These are phyloP conservation scores for Actinomortierella ambigua DNA, from an alignment of 371 early-diverging fungal species.

Conservation along the genomic window DNA sequence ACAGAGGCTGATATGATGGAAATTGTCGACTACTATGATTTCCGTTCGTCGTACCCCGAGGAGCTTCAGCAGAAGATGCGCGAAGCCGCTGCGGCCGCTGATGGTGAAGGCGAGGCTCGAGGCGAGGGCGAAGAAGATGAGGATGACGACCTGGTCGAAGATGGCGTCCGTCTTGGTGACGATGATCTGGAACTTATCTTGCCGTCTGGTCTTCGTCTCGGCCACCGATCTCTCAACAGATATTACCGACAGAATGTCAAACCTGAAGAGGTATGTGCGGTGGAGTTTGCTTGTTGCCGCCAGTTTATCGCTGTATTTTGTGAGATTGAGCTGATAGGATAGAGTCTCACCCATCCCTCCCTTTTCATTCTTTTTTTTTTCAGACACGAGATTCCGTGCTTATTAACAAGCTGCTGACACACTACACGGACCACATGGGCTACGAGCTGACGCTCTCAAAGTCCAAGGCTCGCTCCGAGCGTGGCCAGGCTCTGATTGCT, in stretches of 20 bases:
- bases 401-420: conserved; percentile 60
- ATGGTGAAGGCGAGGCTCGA: conserved; percentile 31
- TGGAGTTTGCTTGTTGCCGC: conserved; percentile 6
- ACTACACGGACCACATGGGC: conserved; percentile 51
- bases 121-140: conserved; percentile 59
- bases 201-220: conserved; percentile 83
- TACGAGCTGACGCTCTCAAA: conserved; percentile 39
- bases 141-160: conserved; percentile 56
- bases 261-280: conserved; percentile 57
- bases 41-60: conserved; percentile 71
- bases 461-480: conserved; percentile 40
- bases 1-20: conserved; percentile 89
- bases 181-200: conserved; percentile 86
- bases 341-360: background rate
- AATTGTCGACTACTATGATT: conserved; percentile 94
- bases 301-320: background rate
- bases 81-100: conserved; percentile 36
- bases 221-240: conserved; percentile 80
- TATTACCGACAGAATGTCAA: conserved; percentile 90
- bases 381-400: conserved; percentile 60
- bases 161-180: conserved; percentile 52
- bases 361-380: background rate
- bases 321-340: too few relatives aligned
- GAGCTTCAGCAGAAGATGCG: conserved; percentile 47
- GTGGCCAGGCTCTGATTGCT: conserved; percentile 39